These are phyloP conservation scores for Tricholoma hemisulphureum DNA, from an alignment of 768 basidiomycete species.

Conservation along the genomic window DNA sequence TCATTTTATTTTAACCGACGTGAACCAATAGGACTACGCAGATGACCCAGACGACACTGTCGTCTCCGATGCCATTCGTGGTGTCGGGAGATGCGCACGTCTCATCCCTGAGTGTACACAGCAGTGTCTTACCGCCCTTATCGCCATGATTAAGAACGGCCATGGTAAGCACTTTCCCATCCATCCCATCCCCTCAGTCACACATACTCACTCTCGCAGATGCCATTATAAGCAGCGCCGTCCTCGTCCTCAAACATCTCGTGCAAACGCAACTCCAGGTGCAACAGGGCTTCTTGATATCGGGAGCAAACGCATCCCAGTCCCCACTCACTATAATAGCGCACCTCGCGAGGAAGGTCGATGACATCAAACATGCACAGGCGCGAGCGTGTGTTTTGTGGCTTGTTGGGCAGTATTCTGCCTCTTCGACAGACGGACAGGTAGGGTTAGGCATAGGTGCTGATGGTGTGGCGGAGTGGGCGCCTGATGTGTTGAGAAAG, in stretches of 20 bases:
- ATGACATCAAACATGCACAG: conserved; percentile 74
- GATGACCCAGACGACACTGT: conserved; percentile 75
- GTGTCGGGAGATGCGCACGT: conserved; percentile 74
- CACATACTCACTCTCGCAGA: conserved; percentile 42
- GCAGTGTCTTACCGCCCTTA: conserved; percentile 74
- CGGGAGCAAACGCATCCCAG: conserved; percentile 28
- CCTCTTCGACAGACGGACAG: conserved; percentile 16
- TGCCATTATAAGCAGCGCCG: conserved; percentile 71
- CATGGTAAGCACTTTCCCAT: conserved; percentile 53
- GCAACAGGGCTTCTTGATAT: neutral
- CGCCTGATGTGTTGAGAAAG: conserved; percentile 86
- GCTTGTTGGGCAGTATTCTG: conserved; percentile 89
- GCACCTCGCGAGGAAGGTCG: conserved; percentile 72
- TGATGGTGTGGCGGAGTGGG: conserved; percentile 72
- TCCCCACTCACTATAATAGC: conserved; percentile 69
- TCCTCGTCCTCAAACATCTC: conserved; percentile 82
- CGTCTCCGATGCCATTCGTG: conserved; percentile 70
- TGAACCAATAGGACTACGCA: conserved; percentile 77
- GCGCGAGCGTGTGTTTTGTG: conserved; percentile 89
- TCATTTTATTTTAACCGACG: too few relatives aligned
- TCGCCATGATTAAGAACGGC: conserved; percentile 73
- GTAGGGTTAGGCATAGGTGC: conserved; percentile 35
- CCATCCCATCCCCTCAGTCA: neutral
- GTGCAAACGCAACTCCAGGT: conserved; percentile 61
- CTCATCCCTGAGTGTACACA: conserved; percentile 65